Evolutionary conservation across 179 eudicot species (phyloP), one percentile per base, ranked within the genome.

Genomic region (Carnegiea gigantea): DNA sequence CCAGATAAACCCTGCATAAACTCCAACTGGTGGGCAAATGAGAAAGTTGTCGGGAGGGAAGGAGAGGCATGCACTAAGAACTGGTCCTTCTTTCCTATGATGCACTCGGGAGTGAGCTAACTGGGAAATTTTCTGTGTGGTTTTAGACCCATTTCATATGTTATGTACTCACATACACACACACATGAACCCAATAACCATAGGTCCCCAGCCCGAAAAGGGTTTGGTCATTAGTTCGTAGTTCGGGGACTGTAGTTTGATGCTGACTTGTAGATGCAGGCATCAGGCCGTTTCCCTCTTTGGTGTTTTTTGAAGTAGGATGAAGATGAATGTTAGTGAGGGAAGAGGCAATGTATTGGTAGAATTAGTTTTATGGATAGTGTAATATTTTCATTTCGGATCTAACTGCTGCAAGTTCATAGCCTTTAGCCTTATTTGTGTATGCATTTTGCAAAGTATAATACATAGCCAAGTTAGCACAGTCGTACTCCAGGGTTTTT

Each of bases 71-170:
- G 85, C 76, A 70, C 73, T 2, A 86, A 92, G 87, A 90, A 91
- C 82, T 95, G 98, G 98, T 87, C 96, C n/a, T 94, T 95, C 88
- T 95, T 91, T 80, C 98, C 98, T 2, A 85, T 88, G 88, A 86
- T 91, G 82, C 93, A 92, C 86, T 87, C 98, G 28, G 87, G 92
- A 62, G 90, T 89, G 78, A 91, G 91, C 88, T 93, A 89, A 65
- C 53, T 28, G 38, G 33, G 23, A 38, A 2, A n/a, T 77, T 6
- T 57, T 38, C 14, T 17, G 18, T 6, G 2, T 44, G 23, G 73
- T 26, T 64, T 26, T 30, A 9, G 73, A 49, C 75, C 71, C 73
- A 30, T 49, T 65, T 79, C 75, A n/a, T 48, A 77, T 76, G 82
- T 78, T 81, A 62, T 17, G 49, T 30, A 51, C 68, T n/a, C 82